Conservation (phyloP, 768 basidiomycete species). For the Suillus subluteus region DNA sequence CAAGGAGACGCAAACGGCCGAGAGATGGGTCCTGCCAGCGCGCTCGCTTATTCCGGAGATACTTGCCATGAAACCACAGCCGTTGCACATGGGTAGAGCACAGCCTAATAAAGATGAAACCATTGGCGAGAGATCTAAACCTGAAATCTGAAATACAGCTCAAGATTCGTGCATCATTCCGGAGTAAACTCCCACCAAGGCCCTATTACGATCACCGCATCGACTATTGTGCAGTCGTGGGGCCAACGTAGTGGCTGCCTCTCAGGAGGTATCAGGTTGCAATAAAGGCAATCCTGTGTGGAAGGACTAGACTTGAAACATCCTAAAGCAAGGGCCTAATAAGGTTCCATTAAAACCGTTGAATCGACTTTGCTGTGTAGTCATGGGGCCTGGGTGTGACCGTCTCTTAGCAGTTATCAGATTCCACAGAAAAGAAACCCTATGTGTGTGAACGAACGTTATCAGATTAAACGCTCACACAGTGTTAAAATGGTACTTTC, state of each 20-base stretch:
- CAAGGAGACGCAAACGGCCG: background rate
- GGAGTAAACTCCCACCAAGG: background rate
- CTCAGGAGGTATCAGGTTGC: background rate
- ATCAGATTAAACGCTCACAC: constrained; percentile 4
- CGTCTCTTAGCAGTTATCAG: background rate
- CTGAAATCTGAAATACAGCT: background rate
- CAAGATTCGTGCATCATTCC: background rate
- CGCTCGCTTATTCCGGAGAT: background rate
- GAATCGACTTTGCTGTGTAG: background rate
- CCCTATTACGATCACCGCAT: background rate
- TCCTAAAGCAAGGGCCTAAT: background rate
- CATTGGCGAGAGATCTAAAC: background rate
- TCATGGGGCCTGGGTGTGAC: background rate
- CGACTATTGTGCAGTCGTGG: background rate
- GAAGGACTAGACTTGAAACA: background rate
- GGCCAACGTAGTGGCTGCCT: background rate
- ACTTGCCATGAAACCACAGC: background rate
- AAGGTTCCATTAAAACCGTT: background rate
- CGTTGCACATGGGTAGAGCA: background rate
- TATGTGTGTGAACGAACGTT: constrained; percentile 8
- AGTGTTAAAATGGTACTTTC: constrained; percentile 3
- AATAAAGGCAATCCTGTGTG: background rate
- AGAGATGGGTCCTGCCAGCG: background rate
- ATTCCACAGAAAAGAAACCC: background rate
- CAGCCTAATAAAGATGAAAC: constrained; percentile 4